phyloP scores from a whole-genome alignment of 495 filamentous ascomycete genomes.

The Melanomma pulvis-pyrius region DNA sequence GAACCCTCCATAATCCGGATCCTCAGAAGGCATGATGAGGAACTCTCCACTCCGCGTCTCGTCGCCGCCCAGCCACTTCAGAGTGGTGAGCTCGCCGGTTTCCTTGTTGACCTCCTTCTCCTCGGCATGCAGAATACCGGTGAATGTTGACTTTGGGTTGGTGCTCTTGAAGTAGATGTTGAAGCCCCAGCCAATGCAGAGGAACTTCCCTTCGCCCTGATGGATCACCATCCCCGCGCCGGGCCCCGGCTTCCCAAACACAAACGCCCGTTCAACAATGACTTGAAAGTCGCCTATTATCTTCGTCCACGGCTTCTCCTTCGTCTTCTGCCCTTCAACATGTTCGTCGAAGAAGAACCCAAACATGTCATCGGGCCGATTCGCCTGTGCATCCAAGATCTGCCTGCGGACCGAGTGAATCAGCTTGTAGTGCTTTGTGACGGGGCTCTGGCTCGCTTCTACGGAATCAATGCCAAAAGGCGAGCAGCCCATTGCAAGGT shows the following conservation, averaged over 20 bases:
- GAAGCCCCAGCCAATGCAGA: slow-evolving; percentile 55
- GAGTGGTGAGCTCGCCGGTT: slow-evolving; percentile 45
- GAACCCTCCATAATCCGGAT: slow-evolving; percentile 56
- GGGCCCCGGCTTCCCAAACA: slow-evolving; percentile 51
- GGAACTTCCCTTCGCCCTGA: slow-evolving; percentile 46
- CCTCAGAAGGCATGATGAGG: slow-evolving; percentile 55
- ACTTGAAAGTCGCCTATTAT: slow-evolving; percentile 43
- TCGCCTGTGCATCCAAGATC: slow-evolving; percentile 51
- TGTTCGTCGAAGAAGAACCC: slow-evolving; percentile 57
- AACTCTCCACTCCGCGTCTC: slow-evolving; percentile 54
- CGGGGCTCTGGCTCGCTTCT: slow-evolving; percentile 42
- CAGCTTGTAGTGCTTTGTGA: slow-evolving; percentile 50
- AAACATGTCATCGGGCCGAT: slow-evolving; percentile 42
- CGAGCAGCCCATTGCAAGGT: slow-evolving; percentile 49
- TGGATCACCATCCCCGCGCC: slow-evolving; percentile 54
- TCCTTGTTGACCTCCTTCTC: slow-evolving; percentile 41
- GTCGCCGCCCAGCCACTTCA: slow-evolving; percentile 53
- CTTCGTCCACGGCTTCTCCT: slow-evolving; percentile 38
- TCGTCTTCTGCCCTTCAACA: slow-evolving; percentile 4
- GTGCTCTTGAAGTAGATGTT: slow-evolving; percentile 45
- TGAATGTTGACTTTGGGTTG: slow-evolving; percentile 33
- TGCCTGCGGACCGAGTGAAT: slow-evolving; percentile 44
- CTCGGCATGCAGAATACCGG: neutral
- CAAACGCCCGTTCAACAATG: slow-evolving; percentile 51
- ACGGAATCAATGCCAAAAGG: slow-evolving; percentile 56